Evolutionary conservation across 108 stramenopile genomes (phyloP).

Genomic region (Cyclotella kingstonii): DNA sequence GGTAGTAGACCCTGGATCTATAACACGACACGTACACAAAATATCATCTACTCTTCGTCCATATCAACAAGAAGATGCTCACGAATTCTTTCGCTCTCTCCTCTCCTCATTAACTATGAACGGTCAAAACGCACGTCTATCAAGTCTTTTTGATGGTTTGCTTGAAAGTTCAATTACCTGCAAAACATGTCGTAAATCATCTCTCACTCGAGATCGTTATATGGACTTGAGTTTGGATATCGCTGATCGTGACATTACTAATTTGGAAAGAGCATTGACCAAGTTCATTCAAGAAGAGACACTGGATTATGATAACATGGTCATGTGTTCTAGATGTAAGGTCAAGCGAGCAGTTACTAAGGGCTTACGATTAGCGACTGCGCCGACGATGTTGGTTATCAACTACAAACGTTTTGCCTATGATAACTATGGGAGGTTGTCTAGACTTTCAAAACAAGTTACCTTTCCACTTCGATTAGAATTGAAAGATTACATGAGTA

Average conservation of each 20-base stretch:
- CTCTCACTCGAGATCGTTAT: conserved; percentile 80
- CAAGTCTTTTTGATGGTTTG: conserved; percentile 84
- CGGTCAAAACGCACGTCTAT: conserved; percentile 75
- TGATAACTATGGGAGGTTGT: conserved; percentile 62
- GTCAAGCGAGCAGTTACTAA: conserved; percentile 70
- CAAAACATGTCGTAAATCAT: conserved; percentile 64
- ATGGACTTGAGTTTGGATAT: conserved; percentile 89
- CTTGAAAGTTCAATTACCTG: conserved; percentile 84
- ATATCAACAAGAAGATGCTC: conserved; percentile 88
- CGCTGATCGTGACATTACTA: conserved; percentile 48
- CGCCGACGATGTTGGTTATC: conserved; percentile 81
- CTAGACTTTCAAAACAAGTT: conserved; percentile 67
- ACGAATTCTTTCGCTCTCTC: conserved; percentile 82
- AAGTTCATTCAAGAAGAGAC: conserved; percentile 77
- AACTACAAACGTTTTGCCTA: conserved; percentile 86
- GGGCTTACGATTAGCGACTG: conserved; percentile 76
- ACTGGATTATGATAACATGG: conserved; percentile 71
- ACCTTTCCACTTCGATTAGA: conserved; percentile 65
- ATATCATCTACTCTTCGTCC: conserved; percentile 72
- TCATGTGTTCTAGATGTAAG: conserved; percentile 67
- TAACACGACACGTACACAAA: conserved; percentile 77
- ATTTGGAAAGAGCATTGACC: conserved; percentile 61
- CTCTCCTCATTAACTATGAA: conserved; percentile 82
- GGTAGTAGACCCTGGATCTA: conserved; percentile 73
- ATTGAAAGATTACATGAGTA: conserved; percentile 76